Evolutionary conservation across 345 rosid genomes (phyloP).

Genomic region (Microcos paniculata): DNA sequence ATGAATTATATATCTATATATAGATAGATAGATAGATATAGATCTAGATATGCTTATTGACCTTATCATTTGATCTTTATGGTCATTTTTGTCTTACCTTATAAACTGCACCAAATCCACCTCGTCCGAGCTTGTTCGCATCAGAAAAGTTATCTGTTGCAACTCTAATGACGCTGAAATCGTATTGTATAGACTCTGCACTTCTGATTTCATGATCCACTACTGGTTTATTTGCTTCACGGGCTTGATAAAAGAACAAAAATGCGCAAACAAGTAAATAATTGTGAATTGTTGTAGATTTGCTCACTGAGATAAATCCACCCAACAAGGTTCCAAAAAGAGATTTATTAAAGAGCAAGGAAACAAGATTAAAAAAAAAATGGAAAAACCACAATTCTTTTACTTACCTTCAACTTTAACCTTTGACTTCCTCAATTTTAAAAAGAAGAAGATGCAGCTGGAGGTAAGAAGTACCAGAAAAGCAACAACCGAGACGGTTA

Average conservation of each 20-base stretch:
- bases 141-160: conserved; percentile 44
- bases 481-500: conserved; percentile 1
- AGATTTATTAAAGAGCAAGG: neutral
- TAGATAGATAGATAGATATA: too few relatives aligned
- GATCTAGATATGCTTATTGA: neutral
- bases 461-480: neutral
- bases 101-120: too few relatives aligned
- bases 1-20: neutral
- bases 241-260: neutral
- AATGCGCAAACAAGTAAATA: neutral
- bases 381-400: neutral
- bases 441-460: conserved; percentile 6
- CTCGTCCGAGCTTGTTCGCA: conserved; percentile 42
- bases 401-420: conserved; percentile 25
- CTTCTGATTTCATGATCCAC: conserved; percentile 12
- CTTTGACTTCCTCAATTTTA: conserved; percentile 15
- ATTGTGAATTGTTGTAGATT: neutral
- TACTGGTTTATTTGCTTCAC: conserved; percentile 12
- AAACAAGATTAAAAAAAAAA: neutral
- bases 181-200: conserved; percentile 24
- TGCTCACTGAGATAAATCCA: neutral
- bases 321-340: neutral
- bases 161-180: conserved; percentile 25
- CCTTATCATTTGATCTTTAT: neutral
- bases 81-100: conserved; percentile 22